phyloP scores from a whole-genome alignment of 805 yeast genomes.

The Lachancea fermentati region DNA sequence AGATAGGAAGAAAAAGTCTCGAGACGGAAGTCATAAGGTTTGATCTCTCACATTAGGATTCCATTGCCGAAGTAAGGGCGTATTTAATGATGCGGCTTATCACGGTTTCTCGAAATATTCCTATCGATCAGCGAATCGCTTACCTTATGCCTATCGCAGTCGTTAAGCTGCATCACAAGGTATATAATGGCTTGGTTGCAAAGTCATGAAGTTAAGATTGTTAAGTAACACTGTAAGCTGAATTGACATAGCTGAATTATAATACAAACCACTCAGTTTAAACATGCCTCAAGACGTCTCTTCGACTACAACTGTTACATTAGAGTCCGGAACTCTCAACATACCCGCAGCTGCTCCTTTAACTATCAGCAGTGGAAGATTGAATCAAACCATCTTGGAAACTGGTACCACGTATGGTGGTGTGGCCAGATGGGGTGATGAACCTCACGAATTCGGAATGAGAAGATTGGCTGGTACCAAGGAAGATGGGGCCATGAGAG shows the following conservation, averaged over 20 bases:
- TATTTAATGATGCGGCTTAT: too few relatives aligned
- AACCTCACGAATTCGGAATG: slow-evolving; percentile 57
- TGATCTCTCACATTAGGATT: too few relatives aligned
- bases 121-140: too few relatives aligned
- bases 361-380: slow-evolving; percentile 36
- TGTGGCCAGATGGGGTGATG: slow-evolving; percentile 54
- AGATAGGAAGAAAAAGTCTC: too few relatives aligned
- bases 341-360: slow-evolving; percentile 25
- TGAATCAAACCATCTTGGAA: slow-evolving; percentile 53
- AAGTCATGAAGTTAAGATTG: too few relatives aligned
- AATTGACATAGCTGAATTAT: neutral
- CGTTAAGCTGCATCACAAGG: neutral
- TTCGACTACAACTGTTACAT: slow-evolving; percentile 4
- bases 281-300: slow-evolving; percentile 3
- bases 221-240: neutral
- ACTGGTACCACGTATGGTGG: slow-evolving; percentile 59
- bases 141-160: too few relatives aligned
- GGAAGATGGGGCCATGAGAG: slow-evolving; percentile 56
- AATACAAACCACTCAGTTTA: too few relatives aligned
- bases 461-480: slow-evolving; percentile 59
- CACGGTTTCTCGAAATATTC: too few relatives aligned
- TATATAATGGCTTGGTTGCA: too few relatives aligned
- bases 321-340: slow-evolving; percentile 11
- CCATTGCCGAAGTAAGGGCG: too few relatives aligned
- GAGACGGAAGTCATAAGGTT: too few relatives aligned